Evolutionary conservation across 73 alveolate species (phyloP), one percentile per base, ranked within the genome.

Genomic region (Paramecium biaurelia): DNA sequence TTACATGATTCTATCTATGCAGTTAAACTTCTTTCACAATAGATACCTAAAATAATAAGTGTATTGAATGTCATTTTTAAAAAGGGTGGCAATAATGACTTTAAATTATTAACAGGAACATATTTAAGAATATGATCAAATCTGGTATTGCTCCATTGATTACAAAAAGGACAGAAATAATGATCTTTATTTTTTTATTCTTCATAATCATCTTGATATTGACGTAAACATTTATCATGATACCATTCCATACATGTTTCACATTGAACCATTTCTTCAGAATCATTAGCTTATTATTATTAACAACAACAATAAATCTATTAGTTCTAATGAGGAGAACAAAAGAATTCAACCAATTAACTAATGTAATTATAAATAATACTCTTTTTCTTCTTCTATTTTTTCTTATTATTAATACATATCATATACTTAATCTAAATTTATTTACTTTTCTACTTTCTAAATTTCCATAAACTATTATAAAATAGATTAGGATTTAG

Each of bases 331-430:
- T 79, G 90, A 38, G 26, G 5, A 21, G 74, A 8, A 79, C 90
- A 79, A 42, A 5, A 74, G 45, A 34, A 37, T 74, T 34, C 41
- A 12, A 63, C 11, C 26, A 63, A 63, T 30, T 26, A 63, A 30
- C 84, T 63, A 63, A 2, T 53, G 6, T 63, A 63, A 30, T n/a
- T 14, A 63, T 63, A 26, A 30, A 63, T 12, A 18, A 38, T 79
- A 79, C 74, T 43, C 70, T 79, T 47, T 79, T 79, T 79, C 90
- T 47, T 79, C 90, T 41, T 79, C 90, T 2, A 79, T 79, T 7
- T 42, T 41, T 6, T 79, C 90, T 23, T 43, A 43, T 43, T 45
- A 24, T 41, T 21, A 7, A 43, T 41, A 79, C 15, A 7, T n/a
- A 7, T 79, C 90, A 79, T 37, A 79, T 18, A 79, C 11, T 8